These are phyloP conservation scores for Pichia sorboxylosa DNA, from an alignment of 1,139 yeast genomes.

Conservation along the genomic window DNA sequence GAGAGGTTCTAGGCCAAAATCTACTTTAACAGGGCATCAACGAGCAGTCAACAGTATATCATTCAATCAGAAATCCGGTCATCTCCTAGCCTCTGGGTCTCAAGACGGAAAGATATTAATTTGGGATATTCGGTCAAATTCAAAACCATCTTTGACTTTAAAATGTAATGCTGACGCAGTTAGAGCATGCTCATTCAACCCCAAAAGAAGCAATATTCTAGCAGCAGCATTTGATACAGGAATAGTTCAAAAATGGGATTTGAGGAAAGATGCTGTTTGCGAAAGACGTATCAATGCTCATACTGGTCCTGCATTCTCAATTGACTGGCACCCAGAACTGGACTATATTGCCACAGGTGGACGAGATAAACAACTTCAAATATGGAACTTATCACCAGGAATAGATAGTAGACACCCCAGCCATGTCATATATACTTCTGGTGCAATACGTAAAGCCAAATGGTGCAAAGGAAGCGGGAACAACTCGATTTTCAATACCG, in stretches of 20 bases:
- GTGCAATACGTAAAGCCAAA: slow-evolving; percentile 61
- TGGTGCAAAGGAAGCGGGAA: slow-evolving; percentile 43
- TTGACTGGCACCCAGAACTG: slow-evolving; percentile 79
- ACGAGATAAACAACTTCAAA: slow-evolving; percentile 71
- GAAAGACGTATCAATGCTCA: slow-evolving; percentile 81
- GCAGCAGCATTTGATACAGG: slow-evolving; percentile 88
- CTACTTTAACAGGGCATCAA: slow-evolving; percentile 56
- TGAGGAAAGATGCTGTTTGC: slow-evolving; percentile 44
- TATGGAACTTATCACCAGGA: slow-evolving; percentile 52
- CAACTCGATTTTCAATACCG: slow-evolving; percentile 34
- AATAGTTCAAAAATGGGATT: slow-evolving; percentile 71
- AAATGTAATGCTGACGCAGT: slow-evolving; percentile 54
- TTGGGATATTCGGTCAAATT: slow-evolving; percentile 67
- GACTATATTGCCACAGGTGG: slow-evolving; percentile 90
- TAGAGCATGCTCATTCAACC: slow-evolving; percentile 49
- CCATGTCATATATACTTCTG: slow-evolving; percentile 61
- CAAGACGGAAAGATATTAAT: slow-evolving; percentile 82
- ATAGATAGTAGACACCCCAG: slow-evolving; percentile 46
- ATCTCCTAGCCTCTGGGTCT: slow-evolving; percentile 66
- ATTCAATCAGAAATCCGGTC: slow-evolving; percentile 47
- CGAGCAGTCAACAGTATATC: slow-evolving; percentile 75
- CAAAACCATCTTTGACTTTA: slow-evolving; percentile 37
- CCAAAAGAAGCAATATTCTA: slow-evolving; percentile 35
- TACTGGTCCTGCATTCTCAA: slow-evolving; percentile 78
- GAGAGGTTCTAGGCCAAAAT: slow-evolving; percentile 30